Base-by-base conservation (phyloP, 2,329 filamentous ascomycete genomes). In the Aspergillus spinulosporus region DNA sequence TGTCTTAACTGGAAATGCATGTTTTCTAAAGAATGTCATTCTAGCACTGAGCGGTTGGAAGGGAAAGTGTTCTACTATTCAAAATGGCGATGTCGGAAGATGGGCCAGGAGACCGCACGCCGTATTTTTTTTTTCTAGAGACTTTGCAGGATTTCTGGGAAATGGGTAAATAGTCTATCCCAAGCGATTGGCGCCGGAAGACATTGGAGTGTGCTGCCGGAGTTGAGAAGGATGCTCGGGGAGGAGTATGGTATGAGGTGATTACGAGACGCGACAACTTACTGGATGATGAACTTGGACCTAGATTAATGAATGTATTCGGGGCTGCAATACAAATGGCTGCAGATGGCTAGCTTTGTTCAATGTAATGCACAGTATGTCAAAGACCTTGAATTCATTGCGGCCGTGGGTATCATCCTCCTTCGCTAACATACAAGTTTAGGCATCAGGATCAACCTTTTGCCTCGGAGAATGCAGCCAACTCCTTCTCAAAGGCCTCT, bases 401-500 rank as follows among this genome's bases (percentile, higher is more conserved):
- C 45, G 14, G 45, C 45, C 45, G 45, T 47, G 43, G 43, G 43
- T 45, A 45, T 45, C 43, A 47, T 47, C n/a, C 45, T 34, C 28
- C 43, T 42, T 42, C 39, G 14, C 42, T 47, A 47, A 36, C n/a
- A 21, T 47, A 47, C 7, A 47, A 26, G 28, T 46, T 29, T 46
- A 46, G 28, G 3, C 6, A 45, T 46, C 15, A 40, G 37, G 29
- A 14, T 50, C 39, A 14, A 26, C 29, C 5, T 53, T 44, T 45
- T 11, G 46, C 39, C n/a, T 28, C 42, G n/a, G 48, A 36, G 3
- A 50, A 11, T 15, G 37, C 44, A n/a, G 8, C 11, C 11, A 75
- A 54, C 26, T 72, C 68, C 44, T 62, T 57, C 56, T 75, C 68
- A 51, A 76, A 75, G 3, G 56, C 58, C 34, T 67, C 66, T 39